Conservation (phyloP, 2,329 filamentous ascomycete species). For the Phialocephala sp. region DNA sequence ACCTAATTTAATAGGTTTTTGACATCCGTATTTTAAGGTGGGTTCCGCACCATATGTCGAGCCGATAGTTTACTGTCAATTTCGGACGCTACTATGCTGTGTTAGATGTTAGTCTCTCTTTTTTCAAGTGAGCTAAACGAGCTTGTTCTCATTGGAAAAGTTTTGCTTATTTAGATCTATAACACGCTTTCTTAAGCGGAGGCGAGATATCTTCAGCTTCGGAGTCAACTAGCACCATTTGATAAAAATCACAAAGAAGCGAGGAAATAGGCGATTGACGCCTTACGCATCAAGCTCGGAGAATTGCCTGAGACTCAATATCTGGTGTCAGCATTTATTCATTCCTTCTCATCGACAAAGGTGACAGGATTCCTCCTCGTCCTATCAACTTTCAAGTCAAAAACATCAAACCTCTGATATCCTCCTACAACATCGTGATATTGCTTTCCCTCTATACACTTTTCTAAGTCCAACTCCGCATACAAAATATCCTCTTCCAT, state of each 20-base stretch:
- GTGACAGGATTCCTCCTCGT: constrained; percentile 45
- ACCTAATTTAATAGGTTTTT: neutral
- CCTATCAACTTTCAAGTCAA: constrained; percentile 55
- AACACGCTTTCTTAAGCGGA: neutral
- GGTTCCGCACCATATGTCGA: neutral
- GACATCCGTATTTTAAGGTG: neutral
- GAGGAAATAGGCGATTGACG: neutral
- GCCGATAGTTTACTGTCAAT: neutral
- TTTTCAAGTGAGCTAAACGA: neutral
- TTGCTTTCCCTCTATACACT: constrained; percentile 61
- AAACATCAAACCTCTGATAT: constrained; percentile 61
- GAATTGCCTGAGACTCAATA: too few relatives aligned
- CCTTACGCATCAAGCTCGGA: too few relatives aligned
- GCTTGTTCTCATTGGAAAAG: neutral
- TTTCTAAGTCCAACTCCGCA: constrained; percentile 54
- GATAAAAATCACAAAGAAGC: neutral
- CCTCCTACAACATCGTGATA: constrained; percentile 62
- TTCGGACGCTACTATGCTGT: neutral
- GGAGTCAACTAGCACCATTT: neutral
- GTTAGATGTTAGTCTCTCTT: neutral
- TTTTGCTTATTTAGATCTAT: constrained; percentile 1
- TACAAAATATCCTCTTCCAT: constrained; percentile 56
- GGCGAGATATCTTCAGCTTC: neutral
- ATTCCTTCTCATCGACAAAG: constrained; percentile 29
- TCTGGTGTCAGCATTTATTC: neutral